Percentiles rank a stretch among this genome's conserved stretches.
Conservation (phyloP, 306 rosid species). For the Neltuma alba region DNA sequence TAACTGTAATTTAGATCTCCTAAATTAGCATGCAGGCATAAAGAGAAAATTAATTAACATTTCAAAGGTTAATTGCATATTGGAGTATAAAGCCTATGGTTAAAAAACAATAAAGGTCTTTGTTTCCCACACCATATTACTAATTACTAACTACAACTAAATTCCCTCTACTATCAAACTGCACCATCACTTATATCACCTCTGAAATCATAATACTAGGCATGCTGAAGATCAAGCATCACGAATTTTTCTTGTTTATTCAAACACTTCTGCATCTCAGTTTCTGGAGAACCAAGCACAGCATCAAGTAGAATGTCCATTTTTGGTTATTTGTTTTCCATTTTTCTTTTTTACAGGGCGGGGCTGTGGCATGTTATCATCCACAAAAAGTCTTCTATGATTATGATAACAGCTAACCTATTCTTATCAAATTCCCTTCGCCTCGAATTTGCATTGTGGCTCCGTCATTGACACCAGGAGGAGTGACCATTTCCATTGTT, state of each 20-base stretch:
- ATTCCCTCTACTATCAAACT: slow-evolving; percentile 7
- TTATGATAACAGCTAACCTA: slow-evolving; percentile 48
- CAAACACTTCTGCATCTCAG: background rate
- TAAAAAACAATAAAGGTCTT: background rate
- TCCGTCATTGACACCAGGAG: slow-evolving; percentile 83
- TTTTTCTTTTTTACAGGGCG: background rate
- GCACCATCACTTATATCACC: background rate
- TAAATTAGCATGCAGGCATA: background rate
- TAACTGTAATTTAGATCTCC: background rate
- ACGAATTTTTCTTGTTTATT: background rate
- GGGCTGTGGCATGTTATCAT: background rate
- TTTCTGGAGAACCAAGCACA: background rate
- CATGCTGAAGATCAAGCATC: slow-evolving; percentile 13
- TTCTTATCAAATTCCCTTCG: slow-evolving; percentile 74
- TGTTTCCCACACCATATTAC: slow-evolving; percentile 4
- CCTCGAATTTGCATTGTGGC: slow-evolving; percentile 80
- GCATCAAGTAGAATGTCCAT: background rate
- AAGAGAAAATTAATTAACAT: background rate
- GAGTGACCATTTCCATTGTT: slow-evolving; percentile 58
- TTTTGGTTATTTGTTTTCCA: background rate
- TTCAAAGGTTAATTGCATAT: background rate
- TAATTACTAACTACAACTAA: background rate
- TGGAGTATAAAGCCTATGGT: background rate
- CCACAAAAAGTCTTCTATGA: background rate
- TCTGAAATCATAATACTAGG: slow-evolving; percentile 9